A percentile compares a stretch with the other conserved stretches of the same genome.
phyloP scores from a whole-genome alignment of 1,284 basidiomycete genomes.

The Leccinum griseonigrum region DNA sequence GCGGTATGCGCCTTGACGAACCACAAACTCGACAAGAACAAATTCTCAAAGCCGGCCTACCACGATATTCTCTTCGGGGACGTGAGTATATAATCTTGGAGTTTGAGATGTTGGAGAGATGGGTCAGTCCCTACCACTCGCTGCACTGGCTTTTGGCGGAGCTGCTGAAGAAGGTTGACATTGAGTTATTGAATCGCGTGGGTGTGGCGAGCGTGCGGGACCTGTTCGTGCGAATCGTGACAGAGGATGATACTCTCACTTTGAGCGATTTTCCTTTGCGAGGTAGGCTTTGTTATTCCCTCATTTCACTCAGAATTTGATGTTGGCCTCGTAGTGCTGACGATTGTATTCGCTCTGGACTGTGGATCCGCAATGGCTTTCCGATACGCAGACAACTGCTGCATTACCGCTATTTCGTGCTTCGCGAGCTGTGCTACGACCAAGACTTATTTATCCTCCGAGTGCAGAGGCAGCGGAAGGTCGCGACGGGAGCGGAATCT shows the following conservation, averaged over 20 bases:
- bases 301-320: background rate
- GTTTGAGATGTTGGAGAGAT: constrained; percentile 78
- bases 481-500: too few relatives aligned
- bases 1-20: constrained; percentile 65
- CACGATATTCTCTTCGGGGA: constrained; percentile 68
- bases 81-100: constrained; percentile 60
- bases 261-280: constrained; percentile 85
- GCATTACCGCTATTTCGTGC: constrained; percentile 95
- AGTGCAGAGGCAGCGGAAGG: too few relatives aligned
- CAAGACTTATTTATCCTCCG: constrained; percentile 92
- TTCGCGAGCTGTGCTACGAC: constrained; percentile 95
- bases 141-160: constrained; percentile 92
- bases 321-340: constrained; percentile 55
- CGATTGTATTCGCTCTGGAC: constrained; percentile 91
- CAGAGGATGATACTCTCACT: constrained; percentile 62
- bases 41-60: constrained; percentile 60
- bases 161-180: constrained; percentile 77
- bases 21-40: constrained; percentile 62
- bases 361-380: constrained; percentile 98
- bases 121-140: constrained; percentile 94
- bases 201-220: constrained; percentile 59
- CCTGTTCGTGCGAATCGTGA: constrained; percentile 56
- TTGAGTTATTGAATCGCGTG: constrained; percentile 49
- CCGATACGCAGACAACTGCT: constrained; percentile 94
- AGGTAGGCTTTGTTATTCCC: constrained; percentile 48